phyloP scores from a whole-genome alignment of 2,329 filamentous ascomycete genomes.

The Coccinonectria pachysandricola region DNA sequence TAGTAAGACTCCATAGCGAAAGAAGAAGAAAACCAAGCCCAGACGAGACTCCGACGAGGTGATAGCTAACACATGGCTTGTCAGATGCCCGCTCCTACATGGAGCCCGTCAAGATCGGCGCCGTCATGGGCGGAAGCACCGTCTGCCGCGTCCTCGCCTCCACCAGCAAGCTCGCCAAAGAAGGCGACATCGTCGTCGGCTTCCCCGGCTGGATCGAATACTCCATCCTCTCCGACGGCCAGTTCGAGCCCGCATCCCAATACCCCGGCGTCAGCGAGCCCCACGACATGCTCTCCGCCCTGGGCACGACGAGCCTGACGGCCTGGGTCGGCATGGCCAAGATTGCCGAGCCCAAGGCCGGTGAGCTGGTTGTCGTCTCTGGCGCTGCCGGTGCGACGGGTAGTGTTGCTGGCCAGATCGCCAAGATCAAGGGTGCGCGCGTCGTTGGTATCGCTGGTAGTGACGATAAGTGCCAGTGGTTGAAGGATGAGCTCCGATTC shows the following conservation, averaged over 20 bases:
- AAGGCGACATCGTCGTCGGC: slow-evolving; percentile 48
- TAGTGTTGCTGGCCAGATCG: slow-evolving; percentile 66
- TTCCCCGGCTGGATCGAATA: slow-evolving; percentile 57
- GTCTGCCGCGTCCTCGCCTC: slow-evolving; percentile 53
- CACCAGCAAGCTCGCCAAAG: slow-evolving; percentile 41
- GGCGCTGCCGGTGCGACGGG: slow-evolving; percentile 73
- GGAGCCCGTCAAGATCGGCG: slow-evolving; percentile 57
- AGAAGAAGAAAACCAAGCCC: slow-evolving; percentile 1
- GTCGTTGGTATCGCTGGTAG: slow-evolving; percentile 58
- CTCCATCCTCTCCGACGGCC: slow-evolving; percentile 44
- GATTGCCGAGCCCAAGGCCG: slow-evolving; percentile 55
- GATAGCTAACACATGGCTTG: too few relatives aligned
- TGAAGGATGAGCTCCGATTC: slow-evolving; percentile 54
- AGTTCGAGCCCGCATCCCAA: slow-evolving; percentile 30
- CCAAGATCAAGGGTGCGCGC: slow-evolving; percentile 55
- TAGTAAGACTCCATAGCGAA: slow-evolving; percentile 24
- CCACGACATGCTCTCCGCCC: slow-evolving; percentile 51
- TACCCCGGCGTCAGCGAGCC: slow-evolving; percentile 31
- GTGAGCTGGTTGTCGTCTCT: slow-evolving; percentile 67
- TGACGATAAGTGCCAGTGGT: slow-evolving; percentile 56
- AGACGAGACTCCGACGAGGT: too few relatives aligned
- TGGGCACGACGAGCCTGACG: slow-evolving; percentile 61
- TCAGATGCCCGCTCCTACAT: slow-evolving; percentile 47
- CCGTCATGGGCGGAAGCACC: slow-evolving; percentile 54
- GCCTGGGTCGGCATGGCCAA: slow-evolving; percentile 67